phyloP scores from a whole-genome alignment of 75 land plant genomes.

The Larix kaempferi region DNA sequence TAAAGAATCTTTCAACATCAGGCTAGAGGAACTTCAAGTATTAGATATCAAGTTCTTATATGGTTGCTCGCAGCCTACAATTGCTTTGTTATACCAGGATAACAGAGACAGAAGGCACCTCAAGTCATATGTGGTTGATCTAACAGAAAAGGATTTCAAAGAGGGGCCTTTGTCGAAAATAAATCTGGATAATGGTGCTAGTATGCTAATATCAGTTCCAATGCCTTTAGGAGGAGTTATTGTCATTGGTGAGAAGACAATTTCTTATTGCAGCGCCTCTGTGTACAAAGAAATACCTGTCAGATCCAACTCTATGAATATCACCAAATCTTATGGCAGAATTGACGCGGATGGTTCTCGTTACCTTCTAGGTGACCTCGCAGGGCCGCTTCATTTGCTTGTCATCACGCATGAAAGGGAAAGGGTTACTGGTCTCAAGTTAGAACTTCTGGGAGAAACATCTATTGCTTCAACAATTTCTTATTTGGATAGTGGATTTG shows the following conservation, averaged over 20 bases:
- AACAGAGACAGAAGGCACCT: slow-evolving; percentile 93
- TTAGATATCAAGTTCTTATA: slow-evolving; percentile 96
- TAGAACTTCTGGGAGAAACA: neutral
- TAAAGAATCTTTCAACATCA: slow-evolving; percentile 56
- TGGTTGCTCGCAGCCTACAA: slow-evolving; percentile 90
- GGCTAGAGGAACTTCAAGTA: slow-evolving; percentile 99
- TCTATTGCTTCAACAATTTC: slow-evolving; percentile 92
- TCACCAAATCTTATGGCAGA: slow-evolving; percentile 89
- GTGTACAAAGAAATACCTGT: slow-evolving; percentile 83
- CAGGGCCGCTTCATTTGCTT: slow-evolving; percentile 79
- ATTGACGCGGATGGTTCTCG: slow-evolving; percentile 98
- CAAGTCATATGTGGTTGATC: slow-evolving; percentile 88
- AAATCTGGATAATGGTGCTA: slow-evolving; percentile 92
- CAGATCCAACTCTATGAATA: slow-evolving; percentile 60
- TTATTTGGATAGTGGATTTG: slow-evolving; percentile 88
- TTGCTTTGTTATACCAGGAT: slow-evolving; percentile 96
- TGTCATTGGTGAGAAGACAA: slow-evolving; percentile 92
- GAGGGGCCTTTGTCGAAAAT: slow-evolving; percentile 94
- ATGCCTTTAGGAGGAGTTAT: slow-evolving; percentile 90
- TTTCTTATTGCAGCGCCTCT: slow-evolving; percentile 80
- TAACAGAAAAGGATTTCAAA: slow-evolving; percentile 88
- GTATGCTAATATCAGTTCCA: slow-evolving; percentile 85
- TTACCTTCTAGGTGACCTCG: slow-evolving; percentile 81
- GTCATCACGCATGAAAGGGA: slow-evolving; percentile 91
- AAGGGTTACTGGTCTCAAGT: slow-evolving; percentile 23